A percentile compares a stretch with the other conserved stretches of the same genome.
Conservation (phyloP, 2,329 filamentous ascomycete genomes). For the Pestalotiopsis sp. region DNA sequence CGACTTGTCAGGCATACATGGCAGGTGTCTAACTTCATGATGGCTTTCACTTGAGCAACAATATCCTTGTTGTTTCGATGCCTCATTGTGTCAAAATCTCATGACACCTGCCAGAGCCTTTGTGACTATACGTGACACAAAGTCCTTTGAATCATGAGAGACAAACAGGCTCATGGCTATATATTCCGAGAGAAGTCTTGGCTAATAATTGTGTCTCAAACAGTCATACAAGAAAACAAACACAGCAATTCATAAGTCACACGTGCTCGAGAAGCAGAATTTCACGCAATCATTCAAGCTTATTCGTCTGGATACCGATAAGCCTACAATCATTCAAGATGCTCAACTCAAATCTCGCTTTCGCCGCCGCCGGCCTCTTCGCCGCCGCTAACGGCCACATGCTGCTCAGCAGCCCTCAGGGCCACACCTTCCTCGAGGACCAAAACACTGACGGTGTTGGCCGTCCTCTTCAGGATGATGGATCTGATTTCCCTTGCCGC, state of each 20-base stretch:
- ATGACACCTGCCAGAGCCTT: not conserved
- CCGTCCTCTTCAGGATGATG: conserved; percentile 59
- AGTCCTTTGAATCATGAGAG: not conserved
- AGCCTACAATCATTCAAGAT: conserved; percentile 47
- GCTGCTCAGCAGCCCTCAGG: conserved; percentile 68
- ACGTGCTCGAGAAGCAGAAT: not conserved
- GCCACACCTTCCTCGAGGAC: conserved; percentile 52
- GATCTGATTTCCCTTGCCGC: conserved; percentile 85
- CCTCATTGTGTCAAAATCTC: not conserved
- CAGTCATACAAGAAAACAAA: conserved; percentile 6
- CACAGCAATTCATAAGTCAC: not conserved
- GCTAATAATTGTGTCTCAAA: conserved; percentile 3
- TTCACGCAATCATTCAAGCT: conserved; percentile 1
- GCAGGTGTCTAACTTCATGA: not conserved
- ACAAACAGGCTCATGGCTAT: not conserved
- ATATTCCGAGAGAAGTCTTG: not conserved
- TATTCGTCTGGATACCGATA: conserved; percentile 44
- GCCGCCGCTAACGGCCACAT: conserved; percentile 72
- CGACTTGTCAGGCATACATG: too few species aligned
- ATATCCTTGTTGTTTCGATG: not conserved
- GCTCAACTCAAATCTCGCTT: conserved; percentile 50
- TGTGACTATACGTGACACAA: not conserved
- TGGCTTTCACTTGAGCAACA: not conserved
- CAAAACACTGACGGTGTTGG: conserved; percentile 45
- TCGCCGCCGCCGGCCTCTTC: conserved; percentile 56